Conservation (phyloP, 2,329 filamentous ascomycete genomes). For the Fusarium sambucinum region DNA sequence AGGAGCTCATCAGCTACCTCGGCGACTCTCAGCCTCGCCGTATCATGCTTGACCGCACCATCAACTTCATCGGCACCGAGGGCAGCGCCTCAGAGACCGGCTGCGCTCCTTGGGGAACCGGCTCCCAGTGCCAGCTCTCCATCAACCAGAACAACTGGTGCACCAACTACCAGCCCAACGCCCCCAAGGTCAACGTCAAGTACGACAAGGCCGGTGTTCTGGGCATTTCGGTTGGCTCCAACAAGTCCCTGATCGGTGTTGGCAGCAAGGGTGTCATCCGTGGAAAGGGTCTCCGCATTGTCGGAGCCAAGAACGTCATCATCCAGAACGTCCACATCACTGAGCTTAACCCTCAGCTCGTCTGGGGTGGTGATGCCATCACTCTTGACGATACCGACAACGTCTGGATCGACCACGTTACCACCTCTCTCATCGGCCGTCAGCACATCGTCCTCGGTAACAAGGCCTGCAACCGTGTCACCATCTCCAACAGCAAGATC, state of each 20-base stretch:
- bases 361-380: constrained; percentile 71
- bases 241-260: constrained; percentile 69
- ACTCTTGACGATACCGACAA: constrained; percentile 61
- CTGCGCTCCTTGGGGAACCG: constrained; percentile 70
- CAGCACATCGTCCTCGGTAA: constrained; percentile 72
- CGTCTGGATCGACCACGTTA: constrained; percentile 66
- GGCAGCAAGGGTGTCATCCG: constrained; percentile 67
- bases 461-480: constrained; percentile 65
- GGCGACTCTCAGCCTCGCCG: constrained; percentile 64
- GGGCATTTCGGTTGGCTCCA: constrained; percentile 65
- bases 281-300: constrained; percentile 67
- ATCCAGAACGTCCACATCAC: constrained; percentile 70
- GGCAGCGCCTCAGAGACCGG: constrained; percentile 65
- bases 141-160: constrained; percentile 72
- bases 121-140: constrained; percentile 65
- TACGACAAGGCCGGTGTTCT: constrained; percentile 65
- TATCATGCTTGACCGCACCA: constrained; percentile 69
- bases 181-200: constrained; percentile 59
- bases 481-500: constrained; percentile 71
- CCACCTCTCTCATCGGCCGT: constrained; percentile 68
- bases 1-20: constrained; percentile 70
- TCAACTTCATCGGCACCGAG: constrained; percentile 68
- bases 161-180: constrained; percentile 66
- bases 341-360: constrained; percentile 67
- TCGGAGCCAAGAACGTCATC: constrained; percentile 66